Base-by-base conservation (phyloP, 164 flowering plant species). In the Amborella trichopoda region DNA sequence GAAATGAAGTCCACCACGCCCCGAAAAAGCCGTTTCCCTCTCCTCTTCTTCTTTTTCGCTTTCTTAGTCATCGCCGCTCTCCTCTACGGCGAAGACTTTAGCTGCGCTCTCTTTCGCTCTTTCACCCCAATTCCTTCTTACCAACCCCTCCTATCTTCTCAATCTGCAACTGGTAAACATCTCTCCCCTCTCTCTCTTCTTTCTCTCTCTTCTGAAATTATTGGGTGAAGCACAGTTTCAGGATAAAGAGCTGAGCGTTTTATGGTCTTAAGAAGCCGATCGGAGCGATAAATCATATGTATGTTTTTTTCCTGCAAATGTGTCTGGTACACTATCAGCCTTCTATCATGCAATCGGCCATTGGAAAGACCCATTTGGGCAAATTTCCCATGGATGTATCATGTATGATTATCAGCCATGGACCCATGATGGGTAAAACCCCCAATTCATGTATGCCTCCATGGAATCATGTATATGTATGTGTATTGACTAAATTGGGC, bases 1-100 rank as follows among this genome's bases (percentile, higher is more conserved):
- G n/a, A 36, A 26, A 77, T 77, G 85, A 79, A 75, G 68, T 57
- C 69, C 34, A 61, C 69, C 16, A 34, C 45, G 3, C 20, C 61
- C 19, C 52, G 77, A 32, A 83, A 66, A 43, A 16, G 62, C 24
- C 77, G 77, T 11, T 44, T 80, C 40, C 73, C 97, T 21, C 74
- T 80, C 4, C 76, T 66, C 54, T 66, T 80, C 61, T 52, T 72
- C 59, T 58, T 74, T 40, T 50, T 82, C 1, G 68, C 71, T 30
- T 74, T 84, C 83, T 66, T 81, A 52, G 22, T 76, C 65, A 72
- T 80, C 52, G 72, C 80, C 46, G 56, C 74, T 37, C 23, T 76
- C 39, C 72, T 84, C 53, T 81, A 81, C 53, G 65, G 78, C 49
- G 65, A 78, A 24, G 71, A 81, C 39, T 44, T 81, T 64, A 30